phyloP scores from a whole-genome alignment of 345 rosid species.

The Bruguiera gymnorhiza region DNA sequence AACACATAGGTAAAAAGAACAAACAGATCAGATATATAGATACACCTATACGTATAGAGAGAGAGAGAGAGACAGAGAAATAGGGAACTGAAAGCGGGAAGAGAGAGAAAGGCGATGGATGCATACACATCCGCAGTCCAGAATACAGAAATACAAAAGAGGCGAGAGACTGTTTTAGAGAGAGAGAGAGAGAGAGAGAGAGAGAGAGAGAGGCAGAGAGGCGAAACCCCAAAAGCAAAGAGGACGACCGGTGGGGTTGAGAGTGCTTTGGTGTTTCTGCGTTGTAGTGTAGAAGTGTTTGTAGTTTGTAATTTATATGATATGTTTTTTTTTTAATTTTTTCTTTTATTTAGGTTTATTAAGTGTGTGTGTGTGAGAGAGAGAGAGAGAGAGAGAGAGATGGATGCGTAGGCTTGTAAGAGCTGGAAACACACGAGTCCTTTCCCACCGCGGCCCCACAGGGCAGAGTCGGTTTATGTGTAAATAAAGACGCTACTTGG shows the following conservation, averaged over 20 bases:
- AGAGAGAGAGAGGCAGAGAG: constrained; percentile 9
- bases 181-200: constrained; percentile 14
- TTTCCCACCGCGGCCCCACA: no score
- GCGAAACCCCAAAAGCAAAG: constrained; percentile 44
- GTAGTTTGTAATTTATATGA: neutral
- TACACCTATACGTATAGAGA: neutral
- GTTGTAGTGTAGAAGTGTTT: neutral
- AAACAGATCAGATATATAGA: constrained; percentile 23
- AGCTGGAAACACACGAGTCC: no score
- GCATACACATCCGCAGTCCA: constrained; percentile 39
- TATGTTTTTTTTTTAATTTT: neutral
- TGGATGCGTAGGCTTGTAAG: no score
- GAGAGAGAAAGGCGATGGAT: constrained; percentile 20
- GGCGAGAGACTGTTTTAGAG: constrained; percentile 13
- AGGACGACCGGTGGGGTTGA: neutral
- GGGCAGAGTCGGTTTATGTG: no score
- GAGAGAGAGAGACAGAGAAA: neutral
- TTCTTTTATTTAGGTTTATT: no score
- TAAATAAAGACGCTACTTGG: no score
- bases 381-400: no score
- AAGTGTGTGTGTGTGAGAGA: no score
- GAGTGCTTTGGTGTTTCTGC: neutral
- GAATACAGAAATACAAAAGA: constrained; percentile 14
- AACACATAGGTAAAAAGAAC: neutral
- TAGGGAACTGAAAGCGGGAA: constrained; percentile 29